Base-by-base conservation (phyloP, 2,329 filamentous ascomycete genomes). In the Nothophoma quercina region DNA sequence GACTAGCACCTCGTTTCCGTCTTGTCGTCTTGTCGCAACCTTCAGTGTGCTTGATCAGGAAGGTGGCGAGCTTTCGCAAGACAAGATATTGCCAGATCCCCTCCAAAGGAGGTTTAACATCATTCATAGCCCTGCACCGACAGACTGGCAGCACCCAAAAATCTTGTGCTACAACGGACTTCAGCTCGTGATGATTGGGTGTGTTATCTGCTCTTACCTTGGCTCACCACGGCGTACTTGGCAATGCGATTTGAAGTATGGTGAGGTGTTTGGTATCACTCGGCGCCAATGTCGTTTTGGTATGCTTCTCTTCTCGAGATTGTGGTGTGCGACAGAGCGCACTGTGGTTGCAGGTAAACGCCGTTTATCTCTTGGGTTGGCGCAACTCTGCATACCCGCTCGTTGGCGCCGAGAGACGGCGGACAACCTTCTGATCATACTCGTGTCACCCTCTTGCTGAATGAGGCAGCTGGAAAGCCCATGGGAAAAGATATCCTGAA, bases 381-480 rank as follows among this genome's bases (percentile, higher is more conserved):
- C 19, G 12, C 25, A 33, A 3, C 16, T 13, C n/a, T 46, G 29
- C 6, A 28, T 25, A 22, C 18, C 26, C 19, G 8, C 36, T 32
- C 34, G 38, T 50, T 52, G 52, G 55, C 58, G 56, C 58, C 55
- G 36, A 65, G 56, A 23, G 29, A 32, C 21, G 8, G 26, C 42
- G 25, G 35, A 49, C 22, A 26, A 22, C 28, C 28, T 32, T 48
- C 36, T 34, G 28, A 23, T 34, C n/a, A 35, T 29, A 15, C n/a
- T 40, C 21, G 34, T 51, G 32, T 38, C 19, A 54, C 35, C 7
- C 15, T 35, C 28, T 54, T 52, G 25, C 62, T 60, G 5, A 32
- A 65, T 51, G 21, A 56, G 62, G 62, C 58, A 65, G 56, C 51
- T 64, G 49, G 9, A 13, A 39, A 19, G n/a, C 7, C 5, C 40